phyloP scores from a whole-genome alignment of 768 basidiomycete genomes.

The Macrolepiota dolichaula region DNA sequence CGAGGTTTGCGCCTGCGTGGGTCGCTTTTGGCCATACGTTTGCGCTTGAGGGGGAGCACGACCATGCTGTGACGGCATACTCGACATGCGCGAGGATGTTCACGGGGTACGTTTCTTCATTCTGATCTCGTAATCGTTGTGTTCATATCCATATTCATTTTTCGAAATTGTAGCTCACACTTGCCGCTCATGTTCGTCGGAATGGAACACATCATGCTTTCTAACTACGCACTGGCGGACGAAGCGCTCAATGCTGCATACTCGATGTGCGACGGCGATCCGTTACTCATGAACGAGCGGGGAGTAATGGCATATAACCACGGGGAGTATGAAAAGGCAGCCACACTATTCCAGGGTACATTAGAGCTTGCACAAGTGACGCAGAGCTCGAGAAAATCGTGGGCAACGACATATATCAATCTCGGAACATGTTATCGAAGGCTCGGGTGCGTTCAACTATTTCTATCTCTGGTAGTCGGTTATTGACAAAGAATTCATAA shows the following conservation, averaged over 20 bases:
- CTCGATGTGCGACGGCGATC: conserved; percentile 82
- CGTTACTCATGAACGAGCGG: conserved; percentile 86
- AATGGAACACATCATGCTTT: conserved; percentile 95
- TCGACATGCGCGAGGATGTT: conserved; percentile 96
- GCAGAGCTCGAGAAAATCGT: conserved; percentile 79
- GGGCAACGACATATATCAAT: conserved; percentile 90
- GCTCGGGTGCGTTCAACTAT: conserved; percentile 46
- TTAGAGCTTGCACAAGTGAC: conserved; percentile 81
- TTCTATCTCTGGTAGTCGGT: neutral
- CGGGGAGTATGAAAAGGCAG: conserved; percentile 75
- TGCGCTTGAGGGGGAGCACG: conserved; percentile 96
- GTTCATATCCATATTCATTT: neutral
- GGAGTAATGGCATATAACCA: conserved; percentile 92
- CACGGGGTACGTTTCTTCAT: conserved; percentile 61
- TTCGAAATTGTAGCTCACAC: conserved; percentile 67
- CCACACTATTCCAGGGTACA: conserved; percentile 66
- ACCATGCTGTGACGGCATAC: conserved; percentile 97
- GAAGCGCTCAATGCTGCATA: conserved; percentile 85
- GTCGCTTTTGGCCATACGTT: conserved; percentile 97
- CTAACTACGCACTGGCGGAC: conserved; percentile 76
- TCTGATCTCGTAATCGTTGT: neutral
- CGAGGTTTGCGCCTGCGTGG: conserved; percentile 95
- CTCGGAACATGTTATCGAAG: conserved; percentile 88
- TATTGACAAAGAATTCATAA: conserved; percentile 14
- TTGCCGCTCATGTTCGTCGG: conserved; percentile 93